Evolutionary conservation across 2,329 filamentous ascomycete species (phyloP).

Genomic region (Exserohilum turcica): DNA sequence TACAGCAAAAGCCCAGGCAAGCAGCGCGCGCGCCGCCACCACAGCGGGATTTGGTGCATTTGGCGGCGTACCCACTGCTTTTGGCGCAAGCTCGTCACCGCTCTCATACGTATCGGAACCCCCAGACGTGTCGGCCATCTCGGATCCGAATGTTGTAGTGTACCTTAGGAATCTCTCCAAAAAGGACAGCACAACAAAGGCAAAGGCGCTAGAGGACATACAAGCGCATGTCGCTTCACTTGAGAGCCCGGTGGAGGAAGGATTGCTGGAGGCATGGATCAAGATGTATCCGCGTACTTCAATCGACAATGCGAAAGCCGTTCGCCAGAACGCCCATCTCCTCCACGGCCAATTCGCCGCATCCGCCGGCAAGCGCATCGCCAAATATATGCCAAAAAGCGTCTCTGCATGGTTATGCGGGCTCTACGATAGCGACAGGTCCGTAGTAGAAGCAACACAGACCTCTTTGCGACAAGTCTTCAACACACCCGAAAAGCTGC

Average conservation of each 20-base stretch:
- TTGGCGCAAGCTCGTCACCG: slow-evolving; percentile 59
- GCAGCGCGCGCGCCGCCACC: slow-evolving; percentile 64
- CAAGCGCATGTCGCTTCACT: slow-evolving; percentile 65
- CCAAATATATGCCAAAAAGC: slow-evolving; percentile 74
- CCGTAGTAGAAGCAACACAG: slow-evolving; percentile 74
- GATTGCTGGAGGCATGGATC: slow-evolving; percentile 86
- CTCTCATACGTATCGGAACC: slow-evolving; percentile 89
- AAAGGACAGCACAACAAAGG: slow-evolving; percentile 90
- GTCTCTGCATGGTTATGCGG: slow-evolving; percentile 92
- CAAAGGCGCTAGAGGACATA: slow-evolving; percentile 87
- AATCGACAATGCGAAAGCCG: slow-evolving; percentile 85
- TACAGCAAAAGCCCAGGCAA: slow-evolving; percentile 65
- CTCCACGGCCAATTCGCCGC: slow-evolving; percentile 69
- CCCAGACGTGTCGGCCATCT: slow-evolving; percentile 76
- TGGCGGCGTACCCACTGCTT: slow-evolving; percentile 50
- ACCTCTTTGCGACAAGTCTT: slow-evolving; percentile 79
- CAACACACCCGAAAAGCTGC: slow-evolving; percentile 76
- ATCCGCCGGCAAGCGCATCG: slow-evolving; percentile 77
- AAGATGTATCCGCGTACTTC: slow-evolving; percentile 86
- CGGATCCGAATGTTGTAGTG: slow-evolving; percentile 80
- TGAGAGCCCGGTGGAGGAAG: slow-evolving; percentile 73
- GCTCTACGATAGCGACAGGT: slow-evolving; percentile 81
- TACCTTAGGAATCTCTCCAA: slow-evolving; percentile 92
- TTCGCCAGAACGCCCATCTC: slow-evolving; percentile 82
- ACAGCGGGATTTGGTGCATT: slow-evolving; percentile 47